Conservation (phyloP, 371 early-diverging fungal species). For the Mucor sp. region DNA sequence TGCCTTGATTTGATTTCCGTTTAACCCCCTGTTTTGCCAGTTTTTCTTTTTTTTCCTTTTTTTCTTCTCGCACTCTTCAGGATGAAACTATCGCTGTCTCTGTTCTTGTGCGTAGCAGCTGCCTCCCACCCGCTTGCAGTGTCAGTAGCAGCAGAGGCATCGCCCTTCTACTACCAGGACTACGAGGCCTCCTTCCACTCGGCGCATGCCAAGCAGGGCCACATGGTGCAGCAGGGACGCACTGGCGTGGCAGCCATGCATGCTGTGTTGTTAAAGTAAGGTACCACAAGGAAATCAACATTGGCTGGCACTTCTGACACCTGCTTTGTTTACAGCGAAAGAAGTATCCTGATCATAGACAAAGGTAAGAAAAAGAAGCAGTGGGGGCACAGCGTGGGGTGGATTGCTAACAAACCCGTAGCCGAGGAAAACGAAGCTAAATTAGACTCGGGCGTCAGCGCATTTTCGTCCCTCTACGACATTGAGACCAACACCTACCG, state of each 20-base stretch:
- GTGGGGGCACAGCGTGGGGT: no score
- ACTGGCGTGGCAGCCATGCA: constrained; percentile 54
- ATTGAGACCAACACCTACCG: constrained; percentile 48
- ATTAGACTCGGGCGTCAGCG: constrained; percentile 51
- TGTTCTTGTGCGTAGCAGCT: not conserved
- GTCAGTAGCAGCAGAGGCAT: constrained; percentile 7
- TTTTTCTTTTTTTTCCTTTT: not conserved
- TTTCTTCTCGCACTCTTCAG: not conserved
- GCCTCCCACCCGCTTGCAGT: not conserved
- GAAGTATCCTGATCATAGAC: constrained; percentile 46
- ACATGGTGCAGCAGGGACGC: constrained; percentile 46
- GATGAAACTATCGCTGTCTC: not conserved
- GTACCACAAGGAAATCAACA: not conserved
- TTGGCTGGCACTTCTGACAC: not conserved
- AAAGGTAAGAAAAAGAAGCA: no score
- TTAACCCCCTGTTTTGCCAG: not conserved
- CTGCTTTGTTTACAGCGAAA: constrained; percentile 29
- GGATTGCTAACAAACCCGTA: not conserved
- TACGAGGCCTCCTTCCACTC: constrained; percentile 16
- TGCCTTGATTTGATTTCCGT: constrained; percentile 12
- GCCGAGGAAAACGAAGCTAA: constrained; percentile 54
- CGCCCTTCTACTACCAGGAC: constrained; percentile 27
- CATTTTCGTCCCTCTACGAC: constrained; percentile 58
- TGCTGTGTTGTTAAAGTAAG: constrained; percentile 47
- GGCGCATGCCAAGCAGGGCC: constrained; percentile 34